Percentiles rank a stretch among this genome's conserved stretches.
phyloP scores from a whole-genome alignment of 129 eudicot genomes.

The Chrysanthemum makinoi region DNA sequence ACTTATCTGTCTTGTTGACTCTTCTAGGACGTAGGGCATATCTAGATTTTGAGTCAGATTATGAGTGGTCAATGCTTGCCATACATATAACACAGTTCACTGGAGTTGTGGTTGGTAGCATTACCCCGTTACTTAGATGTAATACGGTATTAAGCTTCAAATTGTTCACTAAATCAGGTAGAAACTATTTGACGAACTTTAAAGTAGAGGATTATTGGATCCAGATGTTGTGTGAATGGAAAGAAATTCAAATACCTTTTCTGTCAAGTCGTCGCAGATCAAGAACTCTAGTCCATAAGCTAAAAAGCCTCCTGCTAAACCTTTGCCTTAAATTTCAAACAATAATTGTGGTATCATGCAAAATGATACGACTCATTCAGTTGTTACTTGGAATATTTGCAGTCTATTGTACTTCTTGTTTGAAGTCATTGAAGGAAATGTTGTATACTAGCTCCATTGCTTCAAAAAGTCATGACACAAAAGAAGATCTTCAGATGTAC shows the following conservation, averaged over 20 bases:
- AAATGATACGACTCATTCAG: neutral
- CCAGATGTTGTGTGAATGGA: constrained; percentile 27
- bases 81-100: neutral
- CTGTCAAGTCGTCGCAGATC: neutral
- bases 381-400: neutral
- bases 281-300: constrained; percentile 1
- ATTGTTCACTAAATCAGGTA: neutral
- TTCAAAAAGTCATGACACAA: neutral
- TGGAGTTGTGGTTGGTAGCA: constrained; percentile 11
- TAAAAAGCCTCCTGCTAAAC: neutral
- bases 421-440: constrained; percentile 19
- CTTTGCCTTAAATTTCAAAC: constrained; percentile 9
- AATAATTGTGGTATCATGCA: constrained; percentile 20
- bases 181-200: neutral
- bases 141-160: constrained; percentile 10
- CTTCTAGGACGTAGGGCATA: too few relatives aligned
- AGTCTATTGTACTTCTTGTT: constrained; percentile 15
- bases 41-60: neutral
- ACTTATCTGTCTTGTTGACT: neutral
- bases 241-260: constrained; percentile 12
- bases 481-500: neutral
- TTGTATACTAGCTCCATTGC: neutral
- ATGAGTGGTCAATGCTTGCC: constrained; percentile 5
- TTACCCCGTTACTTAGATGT: constrained; percentile 15
- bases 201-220: constrained; percentile 31